Base-by-base conservation (phyloP, 106 monocot species). In the Apostasia ramifera region DNA sequence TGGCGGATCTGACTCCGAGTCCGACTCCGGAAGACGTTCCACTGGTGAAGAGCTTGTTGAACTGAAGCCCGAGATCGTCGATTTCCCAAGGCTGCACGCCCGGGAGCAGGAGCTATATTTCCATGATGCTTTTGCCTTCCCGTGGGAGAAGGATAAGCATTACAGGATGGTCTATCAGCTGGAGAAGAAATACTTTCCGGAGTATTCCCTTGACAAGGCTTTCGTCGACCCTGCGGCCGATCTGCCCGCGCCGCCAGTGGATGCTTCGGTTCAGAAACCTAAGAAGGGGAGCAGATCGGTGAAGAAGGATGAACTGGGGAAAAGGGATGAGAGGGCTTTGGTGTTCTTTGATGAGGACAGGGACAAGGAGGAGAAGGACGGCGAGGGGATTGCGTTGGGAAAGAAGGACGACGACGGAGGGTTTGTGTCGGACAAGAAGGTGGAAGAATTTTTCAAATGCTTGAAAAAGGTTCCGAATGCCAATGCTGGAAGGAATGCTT, bases 61-160 rank as follows among this genome's bases (percentile, higher is more conserved):
- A 71, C 77, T 98, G 49, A 77, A 79, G 76, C 97, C 97, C 42
- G 87, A 98, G 68, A 75, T 98, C 14, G 81, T 98, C 11, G 97
- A 98, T 7, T 90, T 98, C 71, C 92, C 84, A 4, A 73, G 87
- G 37, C 85, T 98, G 55, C 97, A 98, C 71, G 81, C 85, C 6
- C 76, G 97, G 12, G 97, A 98, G 79, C 83, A 98, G 85, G 97
- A 92, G 74, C 76, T 98, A 47, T 93, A 92, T 76, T 98, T 98
- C 81, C 70, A 98, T 69, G 97, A 98, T 75, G 85, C 92, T 10
- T 92, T 98, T 69, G 97, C 97, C 40, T 82, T 85, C 41, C 97
- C 97, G 8, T 97, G 97, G 97, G 97, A 98, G 87, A 98, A 98
- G 83, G 85, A 93, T 11, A 92, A 87, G 77, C 97, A 98, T 70